Percentiles rank a stretch among this genome's conserved stretches.
These are phyloP conservation scores for Trichophyton equinum DNA, from an alignment of 2,329 filamentous ascomycete genomes.

Conservation along the genomic window DNA sequence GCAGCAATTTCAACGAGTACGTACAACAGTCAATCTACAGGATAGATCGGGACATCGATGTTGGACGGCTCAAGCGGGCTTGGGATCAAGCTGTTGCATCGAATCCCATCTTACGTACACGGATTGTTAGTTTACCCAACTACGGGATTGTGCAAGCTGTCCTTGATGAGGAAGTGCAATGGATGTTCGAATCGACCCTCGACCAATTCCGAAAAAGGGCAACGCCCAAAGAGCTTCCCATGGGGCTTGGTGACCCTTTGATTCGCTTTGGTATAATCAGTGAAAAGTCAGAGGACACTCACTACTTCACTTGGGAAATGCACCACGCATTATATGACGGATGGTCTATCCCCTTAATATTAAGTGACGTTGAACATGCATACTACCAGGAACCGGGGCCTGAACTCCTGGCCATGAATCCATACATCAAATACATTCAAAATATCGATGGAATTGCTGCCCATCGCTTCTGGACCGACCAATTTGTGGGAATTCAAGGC, in stretches of 20 bases:
- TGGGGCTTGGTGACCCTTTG: background rate
- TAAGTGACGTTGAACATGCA: background rate
- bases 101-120: conserved; percentile 30
- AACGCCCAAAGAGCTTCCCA: conserved; percentile 13
- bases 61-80: conserved; percentile 23
- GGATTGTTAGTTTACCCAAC: conserved; percentile 17
- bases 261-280: background rate
- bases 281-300: background rate
- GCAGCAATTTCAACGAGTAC: conserved; percentile 25
- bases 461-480: conserved; percentile 8
- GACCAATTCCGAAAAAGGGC: background rate
- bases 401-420: background rate
- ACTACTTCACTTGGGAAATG: background rate
- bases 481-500: conserved; percentile 5
- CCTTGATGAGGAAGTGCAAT: conserved; percentile 11
- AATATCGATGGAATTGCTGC: background rate
- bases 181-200: conserved; percentile 7
- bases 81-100: conserved; percentile 24
- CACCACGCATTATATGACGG: conserved; percentile 4
- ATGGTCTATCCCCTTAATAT: background rate
- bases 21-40: conserved; percentile 22
- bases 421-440: background rate
- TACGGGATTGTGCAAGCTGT: conserved; percentile 17
- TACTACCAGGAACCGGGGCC: background rate
- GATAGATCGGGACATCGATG: conserved; percentile 18